Evolutionary conservation across 352 stramenopile genomes (phyloP), one percentile per base, ranked within the genome.

Genomic region (Elongisporangium prolatum): DNA sequence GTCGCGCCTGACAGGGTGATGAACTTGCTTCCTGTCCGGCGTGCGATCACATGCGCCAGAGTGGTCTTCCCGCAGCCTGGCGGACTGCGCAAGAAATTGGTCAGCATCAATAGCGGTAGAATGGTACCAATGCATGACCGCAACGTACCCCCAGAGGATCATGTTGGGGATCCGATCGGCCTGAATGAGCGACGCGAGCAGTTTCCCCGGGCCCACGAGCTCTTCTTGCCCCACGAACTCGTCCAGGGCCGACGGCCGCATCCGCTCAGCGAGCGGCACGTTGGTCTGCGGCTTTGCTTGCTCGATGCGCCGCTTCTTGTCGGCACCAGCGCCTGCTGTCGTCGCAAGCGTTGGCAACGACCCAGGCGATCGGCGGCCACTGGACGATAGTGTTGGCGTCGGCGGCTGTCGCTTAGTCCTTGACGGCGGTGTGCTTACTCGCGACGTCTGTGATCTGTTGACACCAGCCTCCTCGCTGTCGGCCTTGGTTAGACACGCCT

Each of bases 1-100:
- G 80, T 91, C 21, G 82, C 80, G 3, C 81, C 85, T 0, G 87
- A 96, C 14, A 94, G 60, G 0, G 58, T 64, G 38, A 91, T 80
- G 50, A 92, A 95, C 59, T 88, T 90, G 67, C 72, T 78, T 1
- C 63, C 67, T 4, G 83, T 94, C 48, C 72, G 66, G 53, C 77
- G 76, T 3, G 83, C 81, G 25, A 95, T 89, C 18, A 96, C 79
- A 57, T 76, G 74, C 18, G 87, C 85, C 4, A 96, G 68, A 8
- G 85, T 94, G 17, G 87, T 96, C 57, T 96, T 96, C 25, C 87
- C 87, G 55, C 87, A 95, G 10, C 87, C 87, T n/a, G 87, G 87
- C 1, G 87, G 85, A 48, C 84, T 84, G 44, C 53, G 8, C 49
- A 40, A 0, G 21, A 57, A 8, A 34, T 18, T 14, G n/a, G n/a